Percentiles rank a stretch among this genome's conserved stretches.
phyloP scores from a whole-genome alignment of 148 eudicot species.

The Rhododendron williamsianum region DNA sequence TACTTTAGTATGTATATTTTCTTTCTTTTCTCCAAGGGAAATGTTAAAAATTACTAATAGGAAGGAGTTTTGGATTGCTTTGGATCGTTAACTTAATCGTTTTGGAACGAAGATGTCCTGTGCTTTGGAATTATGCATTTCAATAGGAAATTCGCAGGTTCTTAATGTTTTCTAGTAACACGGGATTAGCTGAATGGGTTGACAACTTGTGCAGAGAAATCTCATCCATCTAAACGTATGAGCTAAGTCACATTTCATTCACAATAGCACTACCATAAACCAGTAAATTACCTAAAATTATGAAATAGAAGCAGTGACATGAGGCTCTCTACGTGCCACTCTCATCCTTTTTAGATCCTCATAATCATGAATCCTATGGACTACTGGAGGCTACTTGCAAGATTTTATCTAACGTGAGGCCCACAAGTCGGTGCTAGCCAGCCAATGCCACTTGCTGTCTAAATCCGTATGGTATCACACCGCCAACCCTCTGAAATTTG shows the following conservation, averaged over 20 bases:
- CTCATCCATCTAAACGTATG: not conserved
- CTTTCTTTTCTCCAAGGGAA: not conserved
- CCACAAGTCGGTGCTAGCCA: conserved; percentile 2
- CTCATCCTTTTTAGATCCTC: not conserved
- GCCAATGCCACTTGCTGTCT: conserved; percentile 13
- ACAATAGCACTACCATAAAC: not conserved
- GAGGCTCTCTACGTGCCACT: not conserved
- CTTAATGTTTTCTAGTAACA: not conserved
- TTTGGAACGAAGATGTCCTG: not conserved
- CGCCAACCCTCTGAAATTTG: conserved; percentile 6
- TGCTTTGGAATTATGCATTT: not conserved
- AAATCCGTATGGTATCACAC: conserved; percentile 10
- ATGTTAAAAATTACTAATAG: not conserved
- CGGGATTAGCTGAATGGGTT: not conserved
- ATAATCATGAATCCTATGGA: not conserved
- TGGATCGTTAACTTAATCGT: not conserved
- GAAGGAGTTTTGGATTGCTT: not conserved
- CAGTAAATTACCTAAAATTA: not conserved
- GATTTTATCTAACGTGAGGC: not conserved
- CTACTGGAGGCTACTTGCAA: not conserved
- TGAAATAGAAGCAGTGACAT: not conserved
- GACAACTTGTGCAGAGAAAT: not conserved
- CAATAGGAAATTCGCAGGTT: not conserved
- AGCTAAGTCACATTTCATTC: not conserved
- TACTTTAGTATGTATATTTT: not conserved